A percentile compares a stretch with the other conserved stretches of the same genome.
phyloP scores from a whole-genome alignment of 176 grass and related monocot species.

The Metroxylon sagu region DNA sequence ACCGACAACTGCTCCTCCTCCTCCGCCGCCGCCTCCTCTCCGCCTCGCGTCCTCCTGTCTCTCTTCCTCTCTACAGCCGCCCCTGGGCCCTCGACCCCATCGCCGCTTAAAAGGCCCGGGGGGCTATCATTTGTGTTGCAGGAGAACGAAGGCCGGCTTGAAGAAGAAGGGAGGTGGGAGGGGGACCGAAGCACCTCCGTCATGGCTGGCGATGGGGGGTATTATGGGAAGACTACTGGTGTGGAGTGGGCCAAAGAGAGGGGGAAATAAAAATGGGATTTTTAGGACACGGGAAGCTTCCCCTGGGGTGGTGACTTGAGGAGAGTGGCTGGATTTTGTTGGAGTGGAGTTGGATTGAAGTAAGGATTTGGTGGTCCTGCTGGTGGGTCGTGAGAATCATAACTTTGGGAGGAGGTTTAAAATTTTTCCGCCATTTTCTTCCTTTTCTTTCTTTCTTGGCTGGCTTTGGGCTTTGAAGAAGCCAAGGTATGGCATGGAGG shows the following conservation, averaged over 20 bases:
- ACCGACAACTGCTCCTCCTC: conserved; percentile 55
- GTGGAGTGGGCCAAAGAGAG: conserved; percentile 24
- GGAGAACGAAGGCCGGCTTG: not conserved
- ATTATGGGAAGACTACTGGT: conserved; percentile 1
- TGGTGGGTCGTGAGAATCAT: conserved; percentile 36
- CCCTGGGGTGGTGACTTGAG: conserved; percentile 7
- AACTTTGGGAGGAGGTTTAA: conserved; percentile 15
- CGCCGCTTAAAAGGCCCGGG: conserved; percentile 32
- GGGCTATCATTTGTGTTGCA: conserved; percentile 24
- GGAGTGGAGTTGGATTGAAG: conserved; percentile 96
- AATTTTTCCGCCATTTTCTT: conserved; percentile 12
- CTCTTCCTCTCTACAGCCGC: conserved; percentile 21
- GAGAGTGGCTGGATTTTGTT: conserved; percentile 19
- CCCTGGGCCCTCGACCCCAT: conserved; percentile 7
- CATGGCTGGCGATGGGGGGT: conserved; percentile 12
- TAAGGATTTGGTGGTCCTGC: conserved; percentile 27
- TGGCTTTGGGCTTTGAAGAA: not conserved
- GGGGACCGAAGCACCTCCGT: conserved; percentile 47
- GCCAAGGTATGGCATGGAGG: too few species aligned
- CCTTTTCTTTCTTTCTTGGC: conserved; percentile 6
- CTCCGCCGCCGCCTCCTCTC: conserved; percentile 25
- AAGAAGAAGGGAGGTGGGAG: conserved; percentile 24
- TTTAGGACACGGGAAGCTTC: conserved; percentile 22
- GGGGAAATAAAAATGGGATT: conserved; percentile 17
- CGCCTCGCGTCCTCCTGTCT: conserved; percentile 3